These are phyloP conservation scores for Chalaropsis ovoidea DNA, from an alignment of 2,329 filamentous ascomycete genomes.

Conservation along the genomic window DNA sequence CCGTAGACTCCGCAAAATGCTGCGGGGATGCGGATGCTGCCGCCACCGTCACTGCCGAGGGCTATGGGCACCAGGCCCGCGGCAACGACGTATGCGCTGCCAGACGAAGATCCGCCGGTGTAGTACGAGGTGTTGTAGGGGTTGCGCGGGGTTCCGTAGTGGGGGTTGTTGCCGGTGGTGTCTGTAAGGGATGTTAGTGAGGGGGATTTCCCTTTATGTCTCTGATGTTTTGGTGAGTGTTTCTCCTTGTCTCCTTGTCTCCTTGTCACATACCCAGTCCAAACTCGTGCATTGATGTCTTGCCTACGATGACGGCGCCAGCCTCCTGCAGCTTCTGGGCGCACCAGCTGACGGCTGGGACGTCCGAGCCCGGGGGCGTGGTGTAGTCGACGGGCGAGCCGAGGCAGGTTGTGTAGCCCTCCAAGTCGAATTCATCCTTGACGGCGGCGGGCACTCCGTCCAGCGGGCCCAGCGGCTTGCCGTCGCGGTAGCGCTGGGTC, in stretches of 20 bases:
- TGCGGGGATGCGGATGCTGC: slow-evolving; percentile 62
- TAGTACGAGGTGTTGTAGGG: slow-evolving; percentile 66
- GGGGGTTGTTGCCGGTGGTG: slow-evolving; percentile 65
- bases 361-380: slow-evolving; percentile 33
- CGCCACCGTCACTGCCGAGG: slow-evolving; percentile 62
- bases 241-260: not conserved
- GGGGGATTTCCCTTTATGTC: not conserved
- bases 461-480: slow-evolving; percentile 50
- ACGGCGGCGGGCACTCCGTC: slow-evolving; percentile 65
- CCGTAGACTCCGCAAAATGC: slow-evolving; percentile 65
- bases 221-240: not conserved
- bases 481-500: slow-evolving; percentile 41
- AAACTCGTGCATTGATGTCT: slow-evolving; percentile 66
- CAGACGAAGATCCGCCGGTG: slow-evolving; percentile 65
- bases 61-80: slow-evolving; percentile 61
- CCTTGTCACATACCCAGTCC: slow-evolving; percentile 46
- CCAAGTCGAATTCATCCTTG: slow-evolving; percentile 67
- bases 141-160: slow-evolving; percentile 63
- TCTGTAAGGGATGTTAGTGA: slow-evolving; percentile 34
- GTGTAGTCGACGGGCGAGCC: slow-evolving; percentile 54
- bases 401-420: slow-evolving; percentile 59
- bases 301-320: slow-evolving; percentile 61
- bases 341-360: slow-evolving; percentile 52
- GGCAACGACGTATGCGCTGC: slow-evolving; percentile 59
- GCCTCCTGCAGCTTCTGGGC: slow-evolving; percentile 59